Conservation (phyloP, 441 rosid genomes). For the Mallotus japonicus region DNA sequence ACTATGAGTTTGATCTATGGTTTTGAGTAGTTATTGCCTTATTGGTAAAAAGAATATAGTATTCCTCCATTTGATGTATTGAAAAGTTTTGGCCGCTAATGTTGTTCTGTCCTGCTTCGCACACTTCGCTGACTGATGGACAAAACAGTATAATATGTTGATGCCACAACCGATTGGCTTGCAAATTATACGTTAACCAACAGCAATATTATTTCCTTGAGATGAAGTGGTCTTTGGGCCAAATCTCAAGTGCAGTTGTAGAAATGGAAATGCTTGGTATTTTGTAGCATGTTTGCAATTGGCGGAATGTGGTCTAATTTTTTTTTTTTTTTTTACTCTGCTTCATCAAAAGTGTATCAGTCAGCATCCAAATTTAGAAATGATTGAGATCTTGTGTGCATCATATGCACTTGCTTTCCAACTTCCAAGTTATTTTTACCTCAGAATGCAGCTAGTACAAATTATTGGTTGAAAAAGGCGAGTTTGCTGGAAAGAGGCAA, state of each 20-base stretch:
- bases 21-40: background rate
- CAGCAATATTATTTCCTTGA: background rate
- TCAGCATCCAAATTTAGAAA: background rate
- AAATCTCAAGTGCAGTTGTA: background rate
- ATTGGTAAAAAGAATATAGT: background rate
- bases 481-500: background rate
- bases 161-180: background rate
- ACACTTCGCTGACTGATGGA: background rate
- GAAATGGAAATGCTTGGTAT: background rate
- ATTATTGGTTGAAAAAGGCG: background rate
- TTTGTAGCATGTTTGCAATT: background rate
- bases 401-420: background rate
- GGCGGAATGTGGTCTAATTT: background rate
- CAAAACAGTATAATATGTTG: background rate
- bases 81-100: background rate
- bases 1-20: background rate
- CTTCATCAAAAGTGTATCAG: background rate
- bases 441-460: too few species aligned
- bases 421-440: background rate
- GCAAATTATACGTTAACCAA: background rate
- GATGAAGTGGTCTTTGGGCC: background rate
- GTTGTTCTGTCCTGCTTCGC: background rate
- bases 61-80: background rate
- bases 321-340: too few species aligned
- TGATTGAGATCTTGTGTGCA: background rate